These are phyloP conservation scores for Hymenotorrendiella dingleyae DNA, from an alignment of 2,329 filamentous ascomycete species.

Conservation along the genomic window DNA sequence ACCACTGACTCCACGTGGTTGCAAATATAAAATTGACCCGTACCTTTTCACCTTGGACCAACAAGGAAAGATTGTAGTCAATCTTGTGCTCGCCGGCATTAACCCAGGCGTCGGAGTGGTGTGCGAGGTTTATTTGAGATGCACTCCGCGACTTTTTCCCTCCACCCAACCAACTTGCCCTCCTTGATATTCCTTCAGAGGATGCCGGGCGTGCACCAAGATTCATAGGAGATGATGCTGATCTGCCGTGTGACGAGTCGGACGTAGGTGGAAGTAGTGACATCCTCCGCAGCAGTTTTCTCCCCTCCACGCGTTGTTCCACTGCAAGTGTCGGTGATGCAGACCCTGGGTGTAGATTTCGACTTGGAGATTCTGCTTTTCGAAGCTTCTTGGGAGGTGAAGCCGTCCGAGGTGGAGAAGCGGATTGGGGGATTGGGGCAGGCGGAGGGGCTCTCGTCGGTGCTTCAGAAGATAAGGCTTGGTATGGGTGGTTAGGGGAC, in stretches of 20 bases:
- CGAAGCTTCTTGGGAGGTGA: slow-evolving; percentile 1
- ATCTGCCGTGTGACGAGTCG: slow-evolving; percentile 2
- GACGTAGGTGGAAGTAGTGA: neutral
- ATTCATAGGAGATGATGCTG: slow-evolving; percentile 10
- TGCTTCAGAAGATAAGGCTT: neutral
- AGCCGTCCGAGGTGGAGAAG: neutral
- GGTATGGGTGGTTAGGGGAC: neutral
- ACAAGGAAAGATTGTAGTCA: slow-evolving; percentile 50
- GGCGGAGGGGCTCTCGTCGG: neutral
- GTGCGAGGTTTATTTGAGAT: slow-evolving; percentile 10
- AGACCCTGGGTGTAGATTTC: neutral
- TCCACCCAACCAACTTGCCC: slow-evolving; percentile 18
- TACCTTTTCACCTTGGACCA: slow-evolving; percentile 52
- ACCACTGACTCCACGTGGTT: too few relatives aligned
- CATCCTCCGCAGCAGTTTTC: neutral
- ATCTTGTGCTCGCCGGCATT: slow-evolving; percentile 44
- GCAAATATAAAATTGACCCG: too few relatives aligned
- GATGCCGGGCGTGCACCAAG: slow-evolving; percentile 7
- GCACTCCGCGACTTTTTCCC: slow-evolving; percentile 13
- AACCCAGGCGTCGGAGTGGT: slow-evolving; percentile 41
- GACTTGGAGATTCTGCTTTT: slow-evolving; percentile 7
- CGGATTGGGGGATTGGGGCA: neutral
- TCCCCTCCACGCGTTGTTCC: neutral
- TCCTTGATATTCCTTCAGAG: slow-evolving; percentile 12
- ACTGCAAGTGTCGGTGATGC: neutral